Evolutionary conservation across 2,329 filamentous ascomycete genomes (phyloP).

Genomic region (Diaporthe citri): DNA sequence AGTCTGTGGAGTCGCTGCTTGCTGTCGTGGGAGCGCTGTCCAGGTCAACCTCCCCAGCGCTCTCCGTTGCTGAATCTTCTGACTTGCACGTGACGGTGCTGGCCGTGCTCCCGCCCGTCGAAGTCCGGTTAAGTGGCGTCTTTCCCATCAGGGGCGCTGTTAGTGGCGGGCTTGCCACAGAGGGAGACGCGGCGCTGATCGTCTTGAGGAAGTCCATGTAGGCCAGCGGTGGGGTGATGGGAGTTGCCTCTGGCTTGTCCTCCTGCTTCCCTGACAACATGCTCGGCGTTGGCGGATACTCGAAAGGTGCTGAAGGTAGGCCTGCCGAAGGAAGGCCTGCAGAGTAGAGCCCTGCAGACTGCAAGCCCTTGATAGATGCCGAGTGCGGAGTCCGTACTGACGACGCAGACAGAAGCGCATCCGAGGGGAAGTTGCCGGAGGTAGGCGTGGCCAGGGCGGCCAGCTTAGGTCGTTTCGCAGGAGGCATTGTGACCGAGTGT

Average conservation of each 20-base stretch:
- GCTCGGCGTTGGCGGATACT: slow-evolving; percentile 40
- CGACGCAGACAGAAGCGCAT: slow-evolving; percentile 53
- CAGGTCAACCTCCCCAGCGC: slow-evolving; percentile 43
- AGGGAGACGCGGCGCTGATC: slow-evolving; percentile 80
- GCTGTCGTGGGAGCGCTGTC: slow-evolving; percentile 68
- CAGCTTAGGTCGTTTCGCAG: slow-evolving; percentile 68
- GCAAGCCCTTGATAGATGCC: slow-evolving; percentile 52
- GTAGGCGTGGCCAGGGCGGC: slow-evolving; percentile 72
- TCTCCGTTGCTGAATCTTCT: slow-evolving; percentile 50
- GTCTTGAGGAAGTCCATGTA: slow-evolving; percentile 95
- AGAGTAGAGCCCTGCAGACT: slow-evolving; percentile 52
- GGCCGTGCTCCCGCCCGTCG: slow-evolving; percentile 43
- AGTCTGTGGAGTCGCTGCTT: slow-evolving; percentile 66
- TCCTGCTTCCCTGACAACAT: slow-evolving; percentile 65
- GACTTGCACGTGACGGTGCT: slow-evolving; percentile 59
- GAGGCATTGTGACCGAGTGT: slow-evolving; percentile 58
- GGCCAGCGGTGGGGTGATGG: slow-evolving; percentile 89
- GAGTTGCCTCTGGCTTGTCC: slow-evolving; percentile 78
- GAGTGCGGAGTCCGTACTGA: slow-evolving; percentile 79
- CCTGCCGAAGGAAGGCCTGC: slow-evolving; percentile 55
- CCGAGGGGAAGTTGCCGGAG: slow-evolving; percentile 68
- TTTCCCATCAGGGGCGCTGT: slow-evolving; percentile 49
- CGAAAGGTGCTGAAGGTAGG: slow-evolving; percentile 42
- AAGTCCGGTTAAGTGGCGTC: slow-evolving; percentile 46
- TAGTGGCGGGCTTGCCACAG: slow-evolving; percentile 59